phyloP scores from a whole-genome alignment of 148 eudicot genomes.

The Rhododendron ovatum region DNA sequence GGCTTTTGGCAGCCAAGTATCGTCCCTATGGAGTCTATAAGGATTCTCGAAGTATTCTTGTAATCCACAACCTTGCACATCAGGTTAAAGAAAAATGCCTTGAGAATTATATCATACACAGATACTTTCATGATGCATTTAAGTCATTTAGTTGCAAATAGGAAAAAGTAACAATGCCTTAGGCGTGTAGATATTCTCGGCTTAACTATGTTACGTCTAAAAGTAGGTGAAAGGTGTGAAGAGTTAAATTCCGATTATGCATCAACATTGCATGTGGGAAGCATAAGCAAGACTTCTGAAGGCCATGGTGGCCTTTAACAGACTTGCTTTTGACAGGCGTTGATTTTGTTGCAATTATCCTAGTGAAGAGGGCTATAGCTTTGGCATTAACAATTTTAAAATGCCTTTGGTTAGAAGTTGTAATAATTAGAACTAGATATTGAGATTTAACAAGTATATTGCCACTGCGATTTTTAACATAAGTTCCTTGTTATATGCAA shows the following conservation, averaged over 20 bases:
- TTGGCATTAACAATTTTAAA: neutral
- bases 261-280: neutral
- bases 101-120: neutral
- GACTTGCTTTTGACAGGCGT: neutral
- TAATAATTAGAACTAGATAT: neutral
- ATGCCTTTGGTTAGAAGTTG: neutral
- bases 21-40: slow-evolving; percentile 96
- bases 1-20: slow-evolving; percentile 93
- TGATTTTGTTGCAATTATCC: neutral
- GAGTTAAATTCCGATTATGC: neutral
- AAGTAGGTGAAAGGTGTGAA: neutral
- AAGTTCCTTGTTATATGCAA: slow-evolving; percentile 20
- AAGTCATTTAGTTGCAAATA: neutral
- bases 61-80: slow-evolving; percentile 90
- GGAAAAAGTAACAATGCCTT: neutral
- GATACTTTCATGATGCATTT: neutral
- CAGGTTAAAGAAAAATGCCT: slow-evolving; percentile 41
- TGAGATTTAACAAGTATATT: neutral
- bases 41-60: slow-evolving; percentile 82
- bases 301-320: neutral
- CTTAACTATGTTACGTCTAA: neutral
- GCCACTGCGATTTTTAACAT: neutral
- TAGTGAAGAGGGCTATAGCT: neutral
- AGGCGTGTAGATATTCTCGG: neutral
- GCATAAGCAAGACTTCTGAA: neutral